Base-by-base conservation (phyloP, 768 basidiomycete species). In the Hypholoma sublateritium region DNA sequence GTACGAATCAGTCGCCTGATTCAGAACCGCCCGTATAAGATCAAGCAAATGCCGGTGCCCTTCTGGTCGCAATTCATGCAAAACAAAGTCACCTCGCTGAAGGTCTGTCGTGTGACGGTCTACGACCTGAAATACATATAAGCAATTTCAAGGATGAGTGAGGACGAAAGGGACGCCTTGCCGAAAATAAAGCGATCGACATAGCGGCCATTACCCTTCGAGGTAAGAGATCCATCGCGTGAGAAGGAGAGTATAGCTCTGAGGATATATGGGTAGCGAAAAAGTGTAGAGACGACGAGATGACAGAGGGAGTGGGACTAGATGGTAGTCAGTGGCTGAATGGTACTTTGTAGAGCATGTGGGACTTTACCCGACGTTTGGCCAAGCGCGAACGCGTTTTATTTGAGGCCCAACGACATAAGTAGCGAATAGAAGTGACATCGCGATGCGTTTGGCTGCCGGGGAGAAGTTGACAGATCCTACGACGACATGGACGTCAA, bases 391-490 rank as follows among this genome's bases (percentile, higher is more conserved):
- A 9, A 28, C 13, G 28, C 17, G 13, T n/a, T 4, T 60, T 16
- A 86, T 64, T 11, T 77, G 74, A 7, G 80, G 78, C 14, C 63
- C 67, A 57, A 91, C 69, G 24, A 91, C 74, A 62, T 83, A 80
- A 39, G 73, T 75, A 16, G 78, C 82, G 61, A 87, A 83, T 46
- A 80, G 51, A 32, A 92, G 69, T 25, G 76, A 78, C n/a, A 83
- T 62, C 6, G 83, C 78, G 41, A 91, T 67, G 3, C 88, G 80
- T 62, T 77, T 79, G 5, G 86, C 78, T 17, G 86, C 86, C 24
- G 83, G 80, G 17, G 90, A 91, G 19, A 76, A 70, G 21, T 74
- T 60, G 16, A 74, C 69, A 2, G 85, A 86, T 11, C 74, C 70
- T 14, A 88, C 69, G 7, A 80, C 66, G 13, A 63, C 65, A 8